phyloP scores from a whole-genome alignment of 108 stramenopile species.

The Pseudonitzschia multistriata region DNA sequence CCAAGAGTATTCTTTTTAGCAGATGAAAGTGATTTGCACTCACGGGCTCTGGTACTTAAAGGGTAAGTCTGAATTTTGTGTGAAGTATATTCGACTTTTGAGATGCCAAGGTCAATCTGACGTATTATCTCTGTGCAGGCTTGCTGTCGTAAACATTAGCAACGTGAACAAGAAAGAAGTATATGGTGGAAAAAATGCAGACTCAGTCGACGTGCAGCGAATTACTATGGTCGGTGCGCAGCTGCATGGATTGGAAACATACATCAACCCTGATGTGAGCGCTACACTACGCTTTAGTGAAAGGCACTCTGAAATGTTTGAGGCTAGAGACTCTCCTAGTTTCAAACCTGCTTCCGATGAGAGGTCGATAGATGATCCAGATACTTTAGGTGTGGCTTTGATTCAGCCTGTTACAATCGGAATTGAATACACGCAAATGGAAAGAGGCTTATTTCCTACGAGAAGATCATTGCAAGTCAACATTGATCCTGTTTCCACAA shows the following conservation, averaged over 20 bases:
- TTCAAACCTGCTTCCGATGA: constrained; percentile 17
- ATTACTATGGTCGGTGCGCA: constrained; percentile 39
- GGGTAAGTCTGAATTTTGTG: constrained; percentile 43
- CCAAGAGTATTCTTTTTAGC: constrained; percentile 72
- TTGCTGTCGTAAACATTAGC: constrained; percentile 51
- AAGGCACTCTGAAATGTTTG: constrained; percentile 31
- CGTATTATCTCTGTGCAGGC: constrained; percentile 13
- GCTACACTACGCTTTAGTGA: constrained; percentile 33
- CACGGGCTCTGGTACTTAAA: constrained; percentile 61
- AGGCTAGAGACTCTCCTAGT: background rate
- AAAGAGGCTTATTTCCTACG: constrained; percentile 42
- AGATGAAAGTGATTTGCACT: constrained; percentile 62
- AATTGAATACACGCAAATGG: constrained; percentile 41
- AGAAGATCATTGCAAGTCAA: constrained; percentile 42
- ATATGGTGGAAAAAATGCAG: background rate
- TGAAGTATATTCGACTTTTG: background rate
- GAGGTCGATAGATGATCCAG: background rate
- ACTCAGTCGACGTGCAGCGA: constrained; percentile 13
- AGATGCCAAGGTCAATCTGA: background rate
- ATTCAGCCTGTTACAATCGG: constrained; percentile 69
- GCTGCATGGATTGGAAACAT: constrained; percentile 54
- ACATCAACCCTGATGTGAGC: constrained; percentile 57
- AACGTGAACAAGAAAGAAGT: constrained; percentile 20
- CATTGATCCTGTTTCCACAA: constrained; percentile 67
- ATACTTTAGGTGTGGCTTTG: constrained; percentile 53